Percentiles rank a stretch among this genome's conserved stretches.
phyloP scores from a whole-genome alignment of 768 basidiomycete species.

The Amylocystis lapponica region DNA sequence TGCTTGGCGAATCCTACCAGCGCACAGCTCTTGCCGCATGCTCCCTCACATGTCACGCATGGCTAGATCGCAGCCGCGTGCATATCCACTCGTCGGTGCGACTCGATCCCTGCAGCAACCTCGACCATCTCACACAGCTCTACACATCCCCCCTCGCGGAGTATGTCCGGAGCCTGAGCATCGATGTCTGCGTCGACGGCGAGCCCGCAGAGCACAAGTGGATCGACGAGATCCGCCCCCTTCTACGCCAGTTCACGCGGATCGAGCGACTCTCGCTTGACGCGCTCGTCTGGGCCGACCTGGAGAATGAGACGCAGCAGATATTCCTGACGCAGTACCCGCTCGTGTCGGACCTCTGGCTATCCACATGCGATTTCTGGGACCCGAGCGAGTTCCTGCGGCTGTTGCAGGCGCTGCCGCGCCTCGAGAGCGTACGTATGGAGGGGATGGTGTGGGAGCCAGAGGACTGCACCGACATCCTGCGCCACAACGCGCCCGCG shows the following conservation, averaged over 20 bases:
- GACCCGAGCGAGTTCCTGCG: not conserved
- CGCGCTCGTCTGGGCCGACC: not conserved
- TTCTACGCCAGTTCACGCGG: not conserved
- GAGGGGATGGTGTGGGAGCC: not conserved
- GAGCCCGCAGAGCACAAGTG: not conserved
- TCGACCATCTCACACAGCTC: conserved; percentile 1
- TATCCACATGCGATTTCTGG: conserved; percentile 2
- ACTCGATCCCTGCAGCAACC: conserved; percentile 1
- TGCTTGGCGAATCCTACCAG: not conserved
- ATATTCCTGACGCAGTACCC: not conserved
- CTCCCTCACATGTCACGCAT: conserved; percentile 2
- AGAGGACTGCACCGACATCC: not conserved
- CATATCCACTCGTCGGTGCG: conserved; percentile 1
- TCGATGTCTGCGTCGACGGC: conserved; percentile 1
- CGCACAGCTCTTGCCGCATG: conserved; percentile 3
- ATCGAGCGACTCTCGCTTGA: conserved; percentile 3
- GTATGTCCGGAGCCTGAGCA: conserved; percentile 3
- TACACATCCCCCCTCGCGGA: not conserved
- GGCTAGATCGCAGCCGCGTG: conserved; percentile 2
- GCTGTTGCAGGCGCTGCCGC: not conserved
- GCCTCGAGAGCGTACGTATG: not conserved
- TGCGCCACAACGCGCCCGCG: not conserved
- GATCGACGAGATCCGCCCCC: not conserved
- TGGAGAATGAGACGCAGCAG: not conserved
- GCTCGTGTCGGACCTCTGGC: conserved; percentile 1